Percentiles rank a stretch among this genome's conserved stretches.
Evolutionary conservation across 2,329 filamentous ascomycete species (phyloP).

Genomic region (Penicillium frequentans): DNA sequence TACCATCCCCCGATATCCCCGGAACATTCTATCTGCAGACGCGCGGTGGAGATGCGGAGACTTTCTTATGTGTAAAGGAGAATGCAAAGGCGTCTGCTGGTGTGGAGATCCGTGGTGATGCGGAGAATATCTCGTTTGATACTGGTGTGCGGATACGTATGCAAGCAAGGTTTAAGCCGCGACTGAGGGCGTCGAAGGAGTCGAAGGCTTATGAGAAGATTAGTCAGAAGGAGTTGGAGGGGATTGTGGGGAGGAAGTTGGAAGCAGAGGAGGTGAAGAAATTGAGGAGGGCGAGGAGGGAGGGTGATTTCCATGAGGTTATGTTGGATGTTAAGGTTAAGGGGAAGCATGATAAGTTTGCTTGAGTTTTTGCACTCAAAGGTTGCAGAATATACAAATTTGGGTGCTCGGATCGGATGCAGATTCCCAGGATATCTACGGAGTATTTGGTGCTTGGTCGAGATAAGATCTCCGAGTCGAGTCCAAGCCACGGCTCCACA

Average conservation of each 20-base stretch:
- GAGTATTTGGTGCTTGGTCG: too few species aligned
- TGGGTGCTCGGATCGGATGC: too few species aligned
- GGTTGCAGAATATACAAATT: neutral
- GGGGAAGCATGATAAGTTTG: conserved; percentile 86
- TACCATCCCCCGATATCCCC: conserved; percentile 62
- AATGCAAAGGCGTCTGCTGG: conserved; percentile 47
- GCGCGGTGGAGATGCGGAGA: conserved; percentile 57
- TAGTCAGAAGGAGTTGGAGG: conserved; percentile 79
- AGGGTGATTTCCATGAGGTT: conserved; percentile 88
- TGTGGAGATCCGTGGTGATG: conserved; percentile 75
- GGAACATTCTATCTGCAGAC: conserved; percentile 76
- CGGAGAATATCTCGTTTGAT: conserved; percentile 63
- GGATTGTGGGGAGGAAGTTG: conserved; percentile 70
- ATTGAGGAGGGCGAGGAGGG: conserved; percentile 77
- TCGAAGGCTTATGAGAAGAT: conserved; percentile 84
- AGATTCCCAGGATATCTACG: too few species aligned
- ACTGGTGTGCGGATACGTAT: conserved; percentile 81
- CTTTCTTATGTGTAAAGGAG: conserved; percentile 65
- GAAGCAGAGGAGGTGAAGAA: conserved; percentile 83
- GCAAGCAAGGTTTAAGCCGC: conserved; percentile 92
- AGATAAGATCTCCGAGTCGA: neutral
- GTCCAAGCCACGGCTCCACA: neutral
- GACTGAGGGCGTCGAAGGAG: conserved; percentile 74
- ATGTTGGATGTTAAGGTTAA: conserved; percentile 86
- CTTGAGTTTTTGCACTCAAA: conserved; percentile 8